Evolutionary conservation across 805 yeast genomes (phyloP).

Genomic region (Teunomyces gatunensis): DNA sequence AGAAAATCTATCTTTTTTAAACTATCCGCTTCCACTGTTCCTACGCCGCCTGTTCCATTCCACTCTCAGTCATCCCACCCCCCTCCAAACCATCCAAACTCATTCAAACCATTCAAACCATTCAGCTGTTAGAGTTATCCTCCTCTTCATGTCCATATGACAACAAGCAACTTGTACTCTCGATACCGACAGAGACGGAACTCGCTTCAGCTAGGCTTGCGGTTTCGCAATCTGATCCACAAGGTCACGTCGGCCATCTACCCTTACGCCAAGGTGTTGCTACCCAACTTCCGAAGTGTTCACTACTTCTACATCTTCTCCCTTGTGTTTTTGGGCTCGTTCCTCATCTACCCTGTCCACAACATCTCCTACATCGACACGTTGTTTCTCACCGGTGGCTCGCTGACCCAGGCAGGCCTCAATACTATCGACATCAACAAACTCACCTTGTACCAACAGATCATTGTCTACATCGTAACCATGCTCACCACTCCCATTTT

Average conservation of each 20-base stretch:
- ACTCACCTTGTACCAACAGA: constrained; percentile 74
- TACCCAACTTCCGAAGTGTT: constrained; percentile 59
- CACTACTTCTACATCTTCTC: constrained; percentile 70
- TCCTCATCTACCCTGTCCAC: constrained; percentile 72
- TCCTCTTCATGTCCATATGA: neutral
- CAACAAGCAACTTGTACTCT: constrained; percentile 5
- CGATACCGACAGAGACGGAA: constrained; percentile 4
- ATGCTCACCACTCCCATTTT: constrained; percentile 81
- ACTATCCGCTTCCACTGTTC: too few relatives aligned
- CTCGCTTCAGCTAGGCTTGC: constrained; percentile 14
- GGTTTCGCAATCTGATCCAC: constrained; percentile 36
- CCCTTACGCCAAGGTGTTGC: constrained; percentile 39
- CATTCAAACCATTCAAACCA: too few relatives aligned
- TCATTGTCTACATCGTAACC: constrained; percentile 60
- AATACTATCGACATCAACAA: constrained; percentile 72
- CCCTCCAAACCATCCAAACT: too few relatives aligned
- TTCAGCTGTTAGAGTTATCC: neutral
- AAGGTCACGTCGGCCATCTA: constrained; percentile 31
- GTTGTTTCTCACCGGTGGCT: constrained; percentile 71
- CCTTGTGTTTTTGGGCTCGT: constrained; percentile 64
- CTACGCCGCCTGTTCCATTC: neutral
- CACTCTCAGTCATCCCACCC: neutral
- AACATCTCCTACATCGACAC: constrained; percentile 73
- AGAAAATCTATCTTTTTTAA: neutral
- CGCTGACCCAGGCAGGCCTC: constrained; percentile 89